Evolutionary conservation across 768 basidiomycete species (phyloP).

Genomic region (Naematelia aurantialba): DNA sequence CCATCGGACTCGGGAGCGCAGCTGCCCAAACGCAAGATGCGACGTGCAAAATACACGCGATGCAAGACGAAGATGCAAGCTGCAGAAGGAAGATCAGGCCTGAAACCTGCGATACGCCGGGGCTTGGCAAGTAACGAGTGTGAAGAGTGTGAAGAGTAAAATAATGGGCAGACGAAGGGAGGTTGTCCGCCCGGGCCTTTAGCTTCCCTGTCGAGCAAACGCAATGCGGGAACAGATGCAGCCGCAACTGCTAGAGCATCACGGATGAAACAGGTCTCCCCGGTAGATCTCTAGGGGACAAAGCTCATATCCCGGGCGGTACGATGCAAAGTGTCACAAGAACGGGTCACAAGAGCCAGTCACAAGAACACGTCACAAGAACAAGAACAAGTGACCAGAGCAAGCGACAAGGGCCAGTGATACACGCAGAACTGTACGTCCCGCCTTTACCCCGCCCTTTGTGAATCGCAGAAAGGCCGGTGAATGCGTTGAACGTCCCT

Average conservation of each 20-base stretch:
- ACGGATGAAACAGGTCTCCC: no score
- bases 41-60: background rate
- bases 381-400: background rate
- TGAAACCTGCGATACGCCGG: conserved; percentile 9
- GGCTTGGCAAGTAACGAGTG: background rate
- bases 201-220: no score
- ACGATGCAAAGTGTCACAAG: background rate
- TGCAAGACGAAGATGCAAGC: no score
- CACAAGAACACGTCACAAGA: background rate
- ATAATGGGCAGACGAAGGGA: background rate
- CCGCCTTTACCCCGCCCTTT: conserved; percentile 32
- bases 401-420: background rate
- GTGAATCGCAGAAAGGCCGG: conserved; percentile 14
- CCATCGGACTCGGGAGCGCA: conserved; percentile 7
- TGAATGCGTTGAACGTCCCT: conserved; percentile 19
- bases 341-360: background rate
- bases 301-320: conserved; percentile 13
- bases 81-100: conserved; percentile 21
- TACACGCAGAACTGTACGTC: conserved; percentile 20
- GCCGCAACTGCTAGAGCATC: no score
- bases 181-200: conserved; percentile 29
- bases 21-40: background rate
- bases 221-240: no score
- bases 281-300: conserved; percentile 1
- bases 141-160: background rate